These are phyloP conservation scores for Umbellularia californica DNA, from an alignment of 164 flowering plant species.

Conservation along the genomic window DNA sequence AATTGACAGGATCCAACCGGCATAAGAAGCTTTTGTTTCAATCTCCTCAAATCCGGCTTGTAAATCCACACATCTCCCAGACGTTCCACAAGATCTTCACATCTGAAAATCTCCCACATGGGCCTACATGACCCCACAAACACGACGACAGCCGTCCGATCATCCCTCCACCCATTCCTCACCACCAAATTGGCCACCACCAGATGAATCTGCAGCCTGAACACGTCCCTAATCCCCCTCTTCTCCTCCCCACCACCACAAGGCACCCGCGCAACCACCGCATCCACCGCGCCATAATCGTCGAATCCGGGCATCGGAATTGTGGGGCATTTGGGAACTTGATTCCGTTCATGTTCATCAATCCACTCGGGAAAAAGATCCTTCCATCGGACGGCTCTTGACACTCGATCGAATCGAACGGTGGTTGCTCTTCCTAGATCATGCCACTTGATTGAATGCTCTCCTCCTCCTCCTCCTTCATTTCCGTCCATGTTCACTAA, in stretches of 20 bases:
- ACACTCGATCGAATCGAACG: conserved; percentile 45
- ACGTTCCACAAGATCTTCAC: conserved; percentile 52
- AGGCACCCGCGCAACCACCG: conserved; percentile 55
- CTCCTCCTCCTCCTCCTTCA: conserved; percentile 1
- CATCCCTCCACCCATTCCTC: conserved; percentile 24
- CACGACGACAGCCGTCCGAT: conserved; percentile 37
- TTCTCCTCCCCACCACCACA: conserved; percentile 23
- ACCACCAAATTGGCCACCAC: conserved; percentile 61
- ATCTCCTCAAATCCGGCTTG: conserved; percentile 44
- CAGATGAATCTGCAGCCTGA: conserved; percentile 62
- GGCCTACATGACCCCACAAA: conserved; percentile 59
- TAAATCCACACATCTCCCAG: conserved; percentile 45
- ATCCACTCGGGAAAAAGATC: conserved; percentile 72
- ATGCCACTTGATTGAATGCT: background rate
- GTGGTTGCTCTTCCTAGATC: conserved; percentile 11
- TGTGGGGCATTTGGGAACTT: conserved; percentile 41
- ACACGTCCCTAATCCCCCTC: conserved; percentile 53
- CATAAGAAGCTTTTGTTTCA: conserved; percentile 48
- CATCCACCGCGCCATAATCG: conserved; percentile 40
- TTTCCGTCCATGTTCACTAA: conserved; percentile 30
- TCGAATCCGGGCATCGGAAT: conserved; percentile 60
- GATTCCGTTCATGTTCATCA: conserved; percentile 42
- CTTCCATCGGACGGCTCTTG: conserved; percentile 34
- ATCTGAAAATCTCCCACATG: conserved; percentile 70
- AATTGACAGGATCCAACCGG: conserved; percentile 64